Evolutionary conservation across 192 early-diverging fungal species (phyloP).

Genomic region (Geranomyces variabilis): DNA sequence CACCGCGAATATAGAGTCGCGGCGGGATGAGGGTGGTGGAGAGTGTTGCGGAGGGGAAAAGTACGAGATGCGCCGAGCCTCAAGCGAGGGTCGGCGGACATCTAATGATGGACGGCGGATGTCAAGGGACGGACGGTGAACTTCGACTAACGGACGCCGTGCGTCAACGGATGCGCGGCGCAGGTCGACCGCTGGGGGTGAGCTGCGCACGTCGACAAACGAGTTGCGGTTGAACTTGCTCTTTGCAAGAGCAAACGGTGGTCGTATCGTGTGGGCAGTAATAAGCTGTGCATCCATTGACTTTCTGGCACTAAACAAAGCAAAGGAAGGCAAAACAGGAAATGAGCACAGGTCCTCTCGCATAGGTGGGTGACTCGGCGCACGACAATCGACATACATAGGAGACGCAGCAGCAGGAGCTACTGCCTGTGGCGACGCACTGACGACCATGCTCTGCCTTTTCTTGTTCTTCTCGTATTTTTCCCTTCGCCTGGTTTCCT

Average conservation of each 20-base stretch:
- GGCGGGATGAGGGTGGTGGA: no score
- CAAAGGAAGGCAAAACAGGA: no score
- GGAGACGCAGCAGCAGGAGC: no score
- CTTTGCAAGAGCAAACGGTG: no score
- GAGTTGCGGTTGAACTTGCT: slow-evolving; percentile 2
- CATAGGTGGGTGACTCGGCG: no score
- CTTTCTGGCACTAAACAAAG: background rate
- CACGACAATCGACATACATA: no score
- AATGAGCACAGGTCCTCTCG: no score
- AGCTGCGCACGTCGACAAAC: background rate
- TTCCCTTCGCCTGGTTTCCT: background rate
- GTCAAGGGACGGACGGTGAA: slow-evolving; percentile 1
- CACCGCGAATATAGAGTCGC: no score
- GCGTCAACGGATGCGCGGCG: background rate
- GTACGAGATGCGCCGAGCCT: background rate
- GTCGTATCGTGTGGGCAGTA: no score
- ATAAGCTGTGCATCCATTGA: no score
- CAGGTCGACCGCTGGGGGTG: background rate
- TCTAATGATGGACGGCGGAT: slow-evolving; percentile 5
- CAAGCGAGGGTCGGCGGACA: background rate
- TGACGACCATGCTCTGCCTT: background rate
- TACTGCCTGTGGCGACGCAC: background rate
- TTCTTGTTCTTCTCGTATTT: slow-evolving; percentile 6
- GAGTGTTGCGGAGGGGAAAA: background rate
- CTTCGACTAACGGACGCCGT: background rate